phyloP scores from a whole-genome alignment of 1,284 basidiomycete species.

The Cutaneotrichosporon sp. region DNA sequence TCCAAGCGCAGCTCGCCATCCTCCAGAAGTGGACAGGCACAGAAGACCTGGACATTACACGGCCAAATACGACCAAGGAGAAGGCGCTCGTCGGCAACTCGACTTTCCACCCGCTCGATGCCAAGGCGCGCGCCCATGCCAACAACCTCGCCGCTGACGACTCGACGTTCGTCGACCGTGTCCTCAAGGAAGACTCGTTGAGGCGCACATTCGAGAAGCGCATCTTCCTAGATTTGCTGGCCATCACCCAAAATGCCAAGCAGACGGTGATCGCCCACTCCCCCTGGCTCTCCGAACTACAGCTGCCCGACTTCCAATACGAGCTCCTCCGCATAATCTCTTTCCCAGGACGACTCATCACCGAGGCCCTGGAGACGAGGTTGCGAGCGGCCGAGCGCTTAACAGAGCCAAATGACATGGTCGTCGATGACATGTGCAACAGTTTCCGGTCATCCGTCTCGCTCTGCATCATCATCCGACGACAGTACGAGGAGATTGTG shows the following conservation, averaged over 20 bases:
- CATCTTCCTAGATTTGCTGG: constrained; percentile 81
- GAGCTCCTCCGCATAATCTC: constrained; percentile 91
- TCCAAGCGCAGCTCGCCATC: constrained; percentile 72
- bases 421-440: constrained; percentile 94
- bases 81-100: constrained; percentile 46
- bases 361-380: constrained; percentile 84
- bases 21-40: constrained; percentile 89
- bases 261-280: constrained; percentile 77
- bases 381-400: constrained; percentile 88
- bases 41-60: constrained; percentile 80
- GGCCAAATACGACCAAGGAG: constrained; percentile 67
- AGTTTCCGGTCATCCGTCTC: constrained; percentile 90
- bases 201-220: constrained; percentile 93
- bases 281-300: constrained; percentile 60
- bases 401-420: constrained; percentile 76
- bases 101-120: constrained; percentile 46
- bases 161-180: constrained; percentile 85
- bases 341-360: constrained; percentile 91
- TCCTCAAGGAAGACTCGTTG: constrained; percentile 93
- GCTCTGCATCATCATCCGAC: constrained; percentile 89
- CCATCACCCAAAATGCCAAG: constrained; percentile 81
- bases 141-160: constrained; percentile 56
- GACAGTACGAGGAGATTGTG: constrained; percentile 87
- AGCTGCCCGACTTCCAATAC: constrained; percentile 86
- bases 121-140: constrained; percentile 37